Evolutionary conservation across 768 basidiomycete species (phyloP).

Genomic region (Trichaptum fuscoviolaceum): DNA sequence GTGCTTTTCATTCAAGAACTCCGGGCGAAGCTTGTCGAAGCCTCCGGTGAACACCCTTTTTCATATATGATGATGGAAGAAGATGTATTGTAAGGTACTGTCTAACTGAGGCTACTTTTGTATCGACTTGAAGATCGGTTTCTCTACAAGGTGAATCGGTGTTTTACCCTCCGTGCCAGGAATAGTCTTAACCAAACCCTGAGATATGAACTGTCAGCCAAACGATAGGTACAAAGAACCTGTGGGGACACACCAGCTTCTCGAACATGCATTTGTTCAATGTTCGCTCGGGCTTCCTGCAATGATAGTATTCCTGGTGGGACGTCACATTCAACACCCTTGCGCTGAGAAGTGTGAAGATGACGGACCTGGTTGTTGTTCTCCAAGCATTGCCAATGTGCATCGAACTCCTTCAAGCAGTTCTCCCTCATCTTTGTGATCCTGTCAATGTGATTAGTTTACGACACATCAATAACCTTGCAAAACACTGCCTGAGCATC

Average conservation of each 20-base stretch:
- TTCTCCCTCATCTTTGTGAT: constrained; percentile 91
- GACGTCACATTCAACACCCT: background rate
- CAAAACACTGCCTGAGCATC: background rate
- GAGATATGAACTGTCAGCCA: constrained; percentile 10
- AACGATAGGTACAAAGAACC: background rate
- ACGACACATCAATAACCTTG: background rate
- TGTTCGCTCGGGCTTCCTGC: constrained; percentile 81
- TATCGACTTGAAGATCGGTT: constrained; percentile 73
- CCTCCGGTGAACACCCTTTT: background rate
- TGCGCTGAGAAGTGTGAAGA: constrained; percentile 3
- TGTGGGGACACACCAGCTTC: constrained; percentile 67
- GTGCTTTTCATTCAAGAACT: background rate
- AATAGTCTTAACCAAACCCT: constrained; percentile 90
- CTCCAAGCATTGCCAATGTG: constrained; percentile 94
- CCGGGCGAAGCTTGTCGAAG: background rate
- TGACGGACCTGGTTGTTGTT: constrained; percentile 82
- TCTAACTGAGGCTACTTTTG: constrained; percentile 55
- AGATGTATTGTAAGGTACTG: background rate
- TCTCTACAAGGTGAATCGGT: constrained; percentile 85
- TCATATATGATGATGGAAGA: background rate
- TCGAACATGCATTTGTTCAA: constrained; percentile 95
- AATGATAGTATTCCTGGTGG: constrained; percentile 77
- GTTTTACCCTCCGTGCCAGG: constrained; percentile 79
- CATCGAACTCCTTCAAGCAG: constrained; percentile 80
- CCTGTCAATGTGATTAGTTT: constrained; percentile 34